A percentile compares a stretch with the other conserved stretches of the same genome.
Conservation (phyloP, 2,329 filamentous ascomycete genomes). For the Zarea fungicola region DNA sequence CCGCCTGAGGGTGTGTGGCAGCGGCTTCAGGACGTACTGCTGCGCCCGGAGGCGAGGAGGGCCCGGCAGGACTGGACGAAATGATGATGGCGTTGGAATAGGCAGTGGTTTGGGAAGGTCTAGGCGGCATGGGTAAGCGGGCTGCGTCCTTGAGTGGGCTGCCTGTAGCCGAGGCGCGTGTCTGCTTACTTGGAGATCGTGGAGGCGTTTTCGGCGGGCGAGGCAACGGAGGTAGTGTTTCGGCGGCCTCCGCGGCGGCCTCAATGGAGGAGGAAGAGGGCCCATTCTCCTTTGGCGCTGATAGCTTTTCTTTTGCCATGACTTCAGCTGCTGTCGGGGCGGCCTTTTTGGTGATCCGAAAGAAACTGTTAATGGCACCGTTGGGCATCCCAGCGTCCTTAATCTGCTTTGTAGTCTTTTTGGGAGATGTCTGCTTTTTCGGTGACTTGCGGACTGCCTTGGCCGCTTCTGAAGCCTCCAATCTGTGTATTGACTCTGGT, state of each 20-base stretch:
- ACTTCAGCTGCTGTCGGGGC: slow-evolving; percentile 10
- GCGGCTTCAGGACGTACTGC: slow-evolving; percentile 18
- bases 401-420: slow-evolving; percentile 12
- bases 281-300: slow-evolving; percentile 7
- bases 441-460: slow-evolving; percentile 21
- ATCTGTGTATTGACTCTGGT: slow-evolving; percentile 22
- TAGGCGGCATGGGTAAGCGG: slow-evolving; percentile 13
- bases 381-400: slow-evolving; percentile 10
- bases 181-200: slow-evolving; percentile 32
- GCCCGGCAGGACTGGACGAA: slow-evolving; percentile 9
- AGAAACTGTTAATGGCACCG: slow-evolving; percentile 36
- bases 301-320: slow-evolving; percentile 11
- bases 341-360: slow-evolving; percentile 34
- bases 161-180: slow-evolving; percentile 21
- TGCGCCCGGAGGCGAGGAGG: slow-evolving; percentile 25
- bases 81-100: slow-evolving; percentile 11
- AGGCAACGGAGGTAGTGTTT: slow-evolving; percentile 5
- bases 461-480: slow-evolving; percentile 21
- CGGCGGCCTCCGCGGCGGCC: neutral
- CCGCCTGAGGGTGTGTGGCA: slow-evolving; percentile 15
- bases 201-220: slow-evolving; percentile 22
- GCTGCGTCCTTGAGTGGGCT: slow-evolving; percentile 4
- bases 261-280: neutral
- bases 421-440: slow-evolving; percentile 21
- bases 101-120: slow-evolving; percentile 2